Base-by-base conservation (phyloP, 78 protist species). In the Monosiga brevicollis region DNA sequence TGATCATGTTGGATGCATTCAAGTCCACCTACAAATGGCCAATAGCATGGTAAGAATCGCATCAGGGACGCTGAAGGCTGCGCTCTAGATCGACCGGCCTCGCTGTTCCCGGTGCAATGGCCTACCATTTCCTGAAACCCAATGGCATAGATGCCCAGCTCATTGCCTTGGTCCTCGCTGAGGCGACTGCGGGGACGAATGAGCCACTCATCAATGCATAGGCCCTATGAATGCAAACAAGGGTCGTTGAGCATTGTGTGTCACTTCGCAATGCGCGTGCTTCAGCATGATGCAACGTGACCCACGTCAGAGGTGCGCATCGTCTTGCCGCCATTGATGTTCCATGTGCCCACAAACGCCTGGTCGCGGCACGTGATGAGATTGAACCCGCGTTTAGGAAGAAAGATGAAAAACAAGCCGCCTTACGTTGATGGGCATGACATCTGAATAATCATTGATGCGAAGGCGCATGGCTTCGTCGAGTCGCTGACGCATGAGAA, bases 71-170 rank as follows among this genome's bases (percentile, higher is more conserved):
- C 73, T 26, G 73, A 29, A 32, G 29, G 26, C 26, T 76, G 25
- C 0, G 79, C 25, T 36, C 26, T 36, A 76, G 35, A 76, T 76
- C 25, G 22, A 25, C 79, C 26, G 23, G n/a, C 79, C 79, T 76
- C 79, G 42, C 26, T 37, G 25, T 76, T 76, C 49, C 79, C 79
- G 26, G 26, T 11, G n/a, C n/a, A n/a, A n/a, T n/a, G n/a, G n/a
- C n/a, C n/a, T n/a, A 91, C 94, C 0, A 91, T 80, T 35, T 91
- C 94, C 76, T 91, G 94, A 37, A 91, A 77, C 43, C 92, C 91
- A 25, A 91, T 76, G 3, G 86, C 91, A 37, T 83, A 88, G 29
- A 91, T 34, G 72, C 88, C 92, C 25, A 35, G 75, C 23, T 3
- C n/a, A 55, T 11, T 55, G n/a, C 22, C n/a, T 55, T 55, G 41